These are phyloP conservation scores for Phlebiopsis flavidoalba DNA, from an alignment of 768 basidiomycete genomes.

Conservation along the genomic window DNA sequence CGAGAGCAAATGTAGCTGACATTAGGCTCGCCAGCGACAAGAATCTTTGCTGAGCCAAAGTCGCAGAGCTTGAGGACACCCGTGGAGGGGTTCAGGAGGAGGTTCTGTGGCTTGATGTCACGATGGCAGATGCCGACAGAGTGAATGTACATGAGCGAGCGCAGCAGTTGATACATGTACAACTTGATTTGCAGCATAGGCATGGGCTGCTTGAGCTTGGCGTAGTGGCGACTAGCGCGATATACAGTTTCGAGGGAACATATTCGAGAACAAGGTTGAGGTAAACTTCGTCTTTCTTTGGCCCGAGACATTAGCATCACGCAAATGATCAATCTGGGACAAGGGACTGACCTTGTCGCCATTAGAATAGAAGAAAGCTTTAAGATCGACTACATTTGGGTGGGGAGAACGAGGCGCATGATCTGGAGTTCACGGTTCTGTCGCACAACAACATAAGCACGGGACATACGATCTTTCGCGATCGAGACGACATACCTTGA, in stretches of 20 bases:
- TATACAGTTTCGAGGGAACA: conserved; percentile 96
- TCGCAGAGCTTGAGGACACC: conserved; percentile 98
- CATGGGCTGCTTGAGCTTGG: conserved; percentile 99
- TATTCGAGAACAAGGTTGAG: conserved; percentile 99
- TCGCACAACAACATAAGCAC: neutral
- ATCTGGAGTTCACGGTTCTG: conserved; percentile 99
- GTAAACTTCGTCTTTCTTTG: conserved; percentile 98
- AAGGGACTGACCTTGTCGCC: conserved; percentile 84
- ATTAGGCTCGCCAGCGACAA: conserved; percentile 96
- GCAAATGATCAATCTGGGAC: conserved; percentile 3
- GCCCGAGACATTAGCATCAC: conserved; percentile 14
- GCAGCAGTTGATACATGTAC: conserved; percentile 99
- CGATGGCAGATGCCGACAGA: conserved; percentile 99
- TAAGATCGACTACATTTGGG: conserved; percentile 96
- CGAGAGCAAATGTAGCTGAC: conserved; percentile 99
- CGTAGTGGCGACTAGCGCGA: conserved; percentile 97
- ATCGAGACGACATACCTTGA: conserved; percentile 69
- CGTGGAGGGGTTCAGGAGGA: conserved; percentile 93
- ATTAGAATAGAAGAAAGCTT: conserved; percentile 98
- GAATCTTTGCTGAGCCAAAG: conserved; percentile 98
- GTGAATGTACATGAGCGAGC: conserved; percentile 98
- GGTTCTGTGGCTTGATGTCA: conserved; percentile 99
- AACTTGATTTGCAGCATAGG: conserved; percentile 99
- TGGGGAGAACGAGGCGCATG: conserved; percentile 95
- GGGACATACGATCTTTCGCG: neutral